phyloP scores from a whole-genome alignment of 2,329 filamentous ascomycete species.

The Aurifilum marmelostoma region DNA sequence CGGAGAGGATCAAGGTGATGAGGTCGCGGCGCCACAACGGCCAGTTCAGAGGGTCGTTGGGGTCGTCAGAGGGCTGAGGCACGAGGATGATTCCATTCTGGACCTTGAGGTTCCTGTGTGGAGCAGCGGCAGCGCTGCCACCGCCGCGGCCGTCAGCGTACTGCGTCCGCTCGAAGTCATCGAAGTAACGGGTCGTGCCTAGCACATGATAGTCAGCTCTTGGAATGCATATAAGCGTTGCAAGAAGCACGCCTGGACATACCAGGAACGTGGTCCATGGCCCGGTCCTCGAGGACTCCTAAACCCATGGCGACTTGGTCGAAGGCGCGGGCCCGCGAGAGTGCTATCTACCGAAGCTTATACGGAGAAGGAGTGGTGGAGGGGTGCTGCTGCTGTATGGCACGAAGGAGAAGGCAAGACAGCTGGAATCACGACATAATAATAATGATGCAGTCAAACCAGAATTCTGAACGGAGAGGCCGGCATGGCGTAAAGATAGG shows the following conservation, averaged over 20 bases:
- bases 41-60: slow-evolving; percentile 87
- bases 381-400: background rate
- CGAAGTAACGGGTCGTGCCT: slow-evolving; percentile 68
- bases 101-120: slow-evolving; percentile 74
- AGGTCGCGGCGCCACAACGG: slow-evolving; percentile 82
- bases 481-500: background rate
- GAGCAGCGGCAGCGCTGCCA: slow-evolving; percentile 32
- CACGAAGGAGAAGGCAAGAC: background rate
- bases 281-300: slow-evolving; percentile 71
- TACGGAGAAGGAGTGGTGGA: background rate
- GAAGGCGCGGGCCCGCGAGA: background rate
- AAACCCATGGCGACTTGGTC: slow-evolving; percentile 61
- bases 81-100: slow-evolving; percentile 76
- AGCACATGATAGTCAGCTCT: slow-evolving; percentile 18
- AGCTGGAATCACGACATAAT: background rate
- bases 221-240: background rate
- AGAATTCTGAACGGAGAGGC: background rate
- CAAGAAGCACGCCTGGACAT: slow-evolving; percentile 35
- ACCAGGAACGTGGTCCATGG: slow-evolving; percentile 76
- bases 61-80: slow-evolving; percentile 88
- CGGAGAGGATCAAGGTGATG: slow-evolving; percentile 76
- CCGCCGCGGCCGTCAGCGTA: slow-evolving; percentile 41
- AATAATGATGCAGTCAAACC: background rate
- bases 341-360: background rate
- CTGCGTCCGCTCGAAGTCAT: slow-evolving; percentile 57